Conservation (phyloP, 2,329 filamentous ascomycete genomes). For the Penicillium psychrosexuale region DNA sequence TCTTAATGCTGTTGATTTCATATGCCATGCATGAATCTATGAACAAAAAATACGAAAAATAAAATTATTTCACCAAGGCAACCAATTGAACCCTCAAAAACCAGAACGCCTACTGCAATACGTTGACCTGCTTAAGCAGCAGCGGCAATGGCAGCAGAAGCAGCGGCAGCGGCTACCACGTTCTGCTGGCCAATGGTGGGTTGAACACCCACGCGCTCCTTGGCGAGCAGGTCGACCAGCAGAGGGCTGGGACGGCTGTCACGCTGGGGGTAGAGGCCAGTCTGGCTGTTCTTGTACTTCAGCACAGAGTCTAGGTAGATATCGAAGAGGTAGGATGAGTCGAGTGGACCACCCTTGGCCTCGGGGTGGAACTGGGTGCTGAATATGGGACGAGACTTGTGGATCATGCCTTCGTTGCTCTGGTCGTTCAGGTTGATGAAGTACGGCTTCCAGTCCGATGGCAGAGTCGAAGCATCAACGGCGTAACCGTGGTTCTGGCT, state of each 20-base stretch:
- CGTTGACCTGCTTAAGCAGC: constrained; percentile 21
- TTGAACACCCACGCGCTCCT: constrained; percentile 90
- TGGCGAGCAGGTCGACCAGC: constrained; percentile 84
- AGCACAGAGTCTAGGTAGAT: constrained; percentile 88
- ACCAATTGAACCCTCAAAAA: constrained; percentile 17
- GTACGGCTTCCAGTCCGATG: constrained; percentile 91
- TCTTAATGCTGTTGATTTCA: constrained; percentile 12
- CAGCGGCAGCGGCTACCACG: constrained; percentile 33
- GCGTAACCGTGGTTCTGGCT: constrained; percentile 98
- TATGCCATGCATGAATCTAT: constrained; percentile 14
- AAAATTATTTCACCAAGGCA: constrained; percentile 6
- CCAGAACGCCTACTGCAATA: constrained; percentile 6
- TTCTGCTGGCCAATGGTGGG: constrained; percentile 58
- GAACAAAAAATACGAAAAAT: constrained; percentile 10
- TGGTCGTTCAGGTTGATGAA: constrained; percentile 98
- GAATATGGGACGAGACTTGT: constrained; percentile 95
- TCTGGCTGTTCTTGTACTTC: constrained; percentile 81
- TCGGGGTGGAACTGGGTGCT: constrained; percentile 98
- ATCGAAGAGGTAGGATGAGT: constrained; percentile 94
- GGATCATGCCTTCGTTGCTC: constrained; percentile 94
- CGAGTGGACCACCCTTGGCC: constrained; percentile 93
- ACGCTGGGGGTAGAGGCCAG: constrained; percentile 65
- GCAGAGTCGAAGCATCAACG: constrained; percentile 78
- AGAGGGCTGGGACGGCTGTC: constrained; percentile 85
- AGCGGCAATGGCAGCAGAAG: constrained; percentile 16